Conservation (phyloP, 768 basidiomycete species). For the Boletus vinaceobasis region DNA sequence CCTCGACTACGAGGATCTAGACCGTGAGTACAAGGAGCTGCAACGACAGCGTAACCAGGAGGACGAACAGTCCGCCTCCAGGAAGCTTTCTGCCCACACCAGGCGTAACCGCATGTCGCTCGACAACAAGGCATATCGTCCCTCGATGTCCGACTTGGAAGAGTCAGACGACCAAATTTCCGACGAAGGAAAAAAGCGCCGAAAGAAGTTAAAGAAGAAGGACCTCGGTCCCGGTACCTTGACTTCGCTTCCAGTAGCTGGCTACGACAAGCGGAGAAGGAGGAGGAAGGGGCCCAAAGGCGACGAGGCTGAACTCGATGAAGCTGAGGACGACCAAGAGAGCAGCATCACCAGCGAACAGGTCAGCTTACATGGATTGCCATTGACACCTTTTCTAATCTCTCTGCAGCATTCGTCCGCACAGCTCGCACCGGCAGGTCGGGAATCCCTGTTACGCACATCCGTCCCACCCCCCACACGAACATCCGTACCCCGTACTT, state of each 20-base stretch:
- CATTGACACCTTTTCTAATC: conserved; percentile 6
- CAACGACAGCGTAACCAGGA: conserved; percentile 26
- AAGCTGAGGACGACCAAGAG: conserved; percentile 50
- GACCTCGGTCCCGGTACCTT: conserved; percentile 53
- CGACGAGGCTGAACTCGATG: conserved; percentile 35
- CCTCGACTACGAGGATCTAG: conserved; percentile 79
- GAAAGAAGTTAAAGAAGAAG: conserved; percentile 47
- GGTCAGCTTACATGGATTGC: conserved; percentile 33
- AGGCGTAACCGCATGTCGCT: conserved; percentile 62
- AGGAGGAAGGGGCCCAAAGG: conserved; percentile 48
- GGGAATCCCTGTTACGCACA: conserved; percentile 29
- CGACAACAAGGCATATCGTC: conserved; percentile 83
- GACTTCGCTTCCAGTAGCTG: conserved; percentile 64
- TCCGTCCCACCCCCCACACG: conserved; percentile 39
- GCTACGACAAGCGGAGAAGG: conserved; percentile 58
- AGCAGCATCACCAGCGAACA: conserved; percentile 37
- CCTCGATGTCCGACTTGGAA: conserved; percentile 61
- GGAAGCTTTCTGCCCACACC: conserved; percentile 34
- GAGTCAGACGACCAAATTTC: conserved; percentile 61
- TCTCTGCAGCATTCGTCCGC: conserved; percentile 23
- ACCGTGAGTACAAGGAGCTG: conserved; percentile 53
- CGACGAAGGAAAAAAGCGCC: conserved; percentile 50
- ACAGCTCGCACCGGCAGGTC: conserved; percentile 34
- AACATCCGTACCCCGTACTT: conserved; percentile 36
- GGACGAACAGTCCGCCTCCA: conserved; percentile 27